Conservation (phyloP, 208 protist species). For the Blechomonas ayalai region DNA sequence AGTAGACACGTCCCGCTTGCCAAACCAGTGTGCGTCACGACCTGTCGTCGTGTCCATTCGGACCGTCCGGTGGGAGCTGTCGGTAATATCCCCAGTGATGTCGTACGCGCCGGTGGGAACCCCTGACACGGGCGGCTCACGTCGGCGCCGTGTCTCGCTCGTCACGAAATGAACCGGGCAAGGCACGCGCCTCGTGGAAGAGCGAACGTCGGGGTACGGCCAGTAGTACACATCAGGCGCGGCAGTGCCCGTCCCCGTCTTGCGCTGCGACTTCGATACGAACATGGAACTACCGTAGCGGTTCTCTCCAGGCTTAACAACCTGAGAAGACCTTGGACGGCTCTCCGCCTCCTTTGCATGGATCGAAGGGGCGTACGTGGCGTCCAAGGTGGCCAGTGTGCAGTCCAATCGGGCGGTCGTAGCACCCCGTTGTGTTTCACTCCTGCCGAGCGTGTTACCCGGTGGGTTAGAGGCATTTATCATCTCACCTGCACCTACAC, state of each 20-base stretch:
- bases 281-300: conserved; percentile 68
- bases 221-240: conserved; percentile 66
- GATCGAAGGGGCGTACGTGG: no score
- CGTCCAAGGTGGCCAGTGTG: no score
- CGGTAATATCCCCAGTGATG: conserved; percentile 41
- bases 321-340: no score
- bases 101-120: conserved; percentile 58
- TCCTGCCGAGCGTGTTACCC: no score
- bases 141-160: conserved; percentile 25
- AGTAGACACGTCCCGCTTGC: conserved; percentile 7
- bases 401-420: no score
- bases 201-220: conserved; percentile 71
- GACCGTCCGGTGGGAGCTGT: conserved; percentile 27
- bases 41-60: conserved; percentile 50
- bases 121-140: conserved; percentile 26
- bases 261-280: conserved; percentile 34
- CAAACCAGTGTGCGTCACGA: conserved; percentile 46
- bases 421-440: no score
- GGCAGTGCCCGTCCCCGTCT: conserved; percentile 16
- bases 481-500: no score
- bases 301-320: conserved; percentile 21
- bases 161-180: conserved; percentile 36
- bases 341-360: no score
- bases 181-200: conserved; percentile 31
- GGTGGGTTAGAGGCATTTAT: no score